phyloP scores from a whole-genome alignment of 345 rosid genomes.

The Ailanthus altissimus region DNA sequence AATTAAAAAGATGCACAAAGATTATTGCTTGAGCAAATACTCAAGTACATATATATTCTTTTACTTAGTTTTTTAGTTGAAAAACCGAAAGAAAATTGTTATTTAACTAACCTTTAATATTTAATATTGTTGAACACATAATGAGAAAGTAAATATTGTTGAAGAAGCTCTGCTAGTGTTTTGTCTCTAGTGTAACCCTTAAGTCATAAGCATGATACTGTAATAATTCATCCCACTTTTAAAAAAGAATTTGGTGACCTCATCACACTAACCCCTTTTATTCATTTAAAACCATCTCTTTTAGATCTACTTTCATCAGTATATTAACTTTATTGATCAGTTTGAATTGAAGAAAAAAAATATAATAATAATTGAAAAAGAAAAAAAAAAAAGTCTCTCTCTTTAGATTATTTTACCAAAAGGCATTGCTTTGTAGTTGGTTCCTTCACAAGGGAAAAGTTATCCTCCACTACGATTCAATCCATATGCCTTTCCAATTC shows the following conservation, averaged over 20 bases:
- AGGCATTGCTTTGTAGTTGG: slow-evolving; percentile 44
- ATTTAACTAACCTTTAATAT: not conserved
- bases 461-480: slow-evolving; percentile 26
- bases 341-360: slow-evolving; percentile 21
- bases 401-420: slow-evolving; percentile 17
- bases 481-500: slow-evolving; percentile 22
- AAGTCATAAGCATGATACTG: slow-evolving; percentile 40
- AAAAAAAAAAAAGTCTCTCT: not conserved
- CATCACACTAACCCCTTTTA: slow-evolving; percentile 18
- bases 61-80: not conserved
- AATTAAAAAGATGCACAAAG: too few species aligned
- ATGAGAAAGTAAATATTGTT: not conserved
- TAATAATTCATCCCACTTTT: slow-evolving; percentile 44
- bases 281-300: slow-evolving; percentile 10
- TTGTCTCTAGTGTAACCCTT: slow-evolving; percentile 35
- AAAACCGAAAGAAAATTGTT: not conserved
- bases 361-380: not conserved
- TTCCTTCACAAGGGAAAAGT: slow-evolving; percentile 41
- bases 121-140: not conserved
- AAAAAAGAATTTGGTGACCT: slow-evolving; percentile 32
- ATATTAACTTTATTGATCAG: not conserved
- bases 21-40: too few species aligned
- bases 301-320: slow-evolving; percentile 25
- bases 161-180: slow-evolving; percentile 20
- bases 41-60: not conserved